Conservation (phyloP, 2,329 filamentous ascomycete species). For the Capronia epimyces region DNA sequence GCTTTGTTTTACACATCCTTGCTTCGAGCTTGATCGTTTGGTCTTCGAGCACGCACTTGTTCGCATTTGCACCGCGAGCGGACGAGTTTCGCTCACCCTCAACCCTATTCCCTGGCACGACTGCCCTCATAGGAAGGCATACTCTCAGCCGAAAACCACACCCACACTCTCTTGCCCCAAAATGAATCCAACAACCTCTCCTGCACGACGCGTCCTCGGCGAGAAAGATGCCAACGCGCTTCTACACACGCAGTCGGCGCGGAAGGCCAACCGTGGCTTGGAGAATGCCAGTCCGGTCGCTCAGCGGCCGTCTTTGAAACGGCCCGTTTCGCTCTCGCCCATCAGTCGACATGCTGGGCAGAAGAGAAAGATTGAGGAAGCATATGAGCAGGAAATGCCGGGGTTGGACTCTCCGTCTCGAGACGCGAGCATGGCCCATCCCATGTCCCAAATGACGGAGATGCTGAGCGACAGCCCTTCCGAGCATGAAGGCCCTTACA, state of each 20-base stretch:
- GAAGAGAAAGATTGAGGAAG: constrained; percentile 25
- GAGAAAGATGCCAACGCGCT: constrained; percentile 27
- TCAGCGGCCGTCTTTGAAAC: constrained; percentile 7
- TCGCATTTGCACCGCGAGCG: neutral
- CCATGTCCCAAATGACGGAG: constrained; percentile 19
- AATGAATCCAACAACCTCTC: constrained; percentile 16
- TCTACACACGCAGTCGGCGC: constrained; percentile 15
- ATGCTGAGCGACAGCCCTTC: constrained; percentile 18
- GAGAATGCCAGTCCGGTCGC: constrained; percentile 3
- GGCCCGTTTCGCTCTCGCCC: constrained; percentile 3
- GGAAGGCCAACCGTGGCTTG: constrained; percentile 2
- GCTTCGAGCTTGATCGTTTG: neutral
- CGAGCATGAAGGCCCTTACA: neutral
- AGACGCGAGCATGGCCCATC: constrained; percentile 4
- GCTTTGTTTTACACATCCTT: neutral
- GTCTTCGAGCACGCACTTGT: neutral
- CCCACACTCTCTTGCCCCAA: neutral
- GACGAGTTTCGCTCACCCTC: too few species aligned
- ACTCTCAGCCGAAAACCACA: too few species aligned
- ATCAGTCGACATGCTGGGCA: constrained; percentile 23
- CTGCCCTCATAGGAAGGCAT: too few species aligned
- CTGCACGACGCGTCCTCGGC: constrained; percentile 25
- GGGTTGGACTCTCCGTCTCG: too few species aligned
- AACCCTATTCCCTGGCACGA: too few species aligned
- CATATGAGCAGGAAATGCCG: constrained; percentile 11